phyloP scores from a whole-genome alignment of 1,284 basidiomycete species.

The Grifola frondosa region DNA sequence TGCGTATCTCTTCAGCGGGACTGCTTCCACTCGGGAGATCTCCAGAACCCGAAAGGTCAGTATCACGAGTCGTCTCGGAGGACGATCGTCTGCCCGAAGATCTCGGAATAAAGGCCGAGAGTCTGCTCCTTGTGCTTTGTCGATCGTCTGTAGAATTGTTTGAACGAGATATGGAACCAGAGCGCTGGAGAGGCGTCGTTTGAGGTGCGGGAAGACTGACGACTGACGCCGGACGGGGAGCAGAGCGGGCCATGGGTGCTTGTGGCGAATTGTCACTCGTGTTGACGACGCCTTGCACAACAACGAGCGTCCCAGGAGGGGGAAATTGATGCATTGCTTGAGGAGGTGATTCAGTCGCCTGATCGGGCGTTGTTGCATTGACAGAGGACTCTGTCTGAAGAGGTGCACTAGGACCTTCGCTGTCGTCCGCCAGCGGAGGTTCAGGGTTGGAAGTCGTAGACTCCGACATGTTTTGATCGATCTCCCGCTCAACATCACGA shows the following conservation, averaged over 20 bases:
- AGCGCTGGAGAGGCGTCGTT: conserved; percentile 14
- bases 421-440: conserved; percentile 11
- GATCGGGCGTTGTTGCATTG: conserved; percentile 7
- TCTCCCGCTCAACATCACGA: conserved; percentile 6
- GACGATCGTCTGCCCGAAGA: conserved; percentile 6
- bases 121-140: conserved; percentile 18
- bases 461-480: conserved; percentile 20
- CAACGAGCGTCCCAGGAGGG: conserved; percentile 72
- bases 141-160: conserved; percentile 16
- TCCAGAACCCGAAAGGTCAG: no score
- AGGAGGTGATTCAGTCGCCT: conserved; percentile 8
- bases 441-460: conserved; percentile 17
- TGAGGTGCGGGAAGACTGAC: conserved; percentile 1
- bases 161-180: conserved; percentile 15
- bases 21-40: conserved; percentile 20
- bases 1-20: not conserved
- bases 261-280: conserved; percentile 57
- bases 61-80: conserved; percentile 19
- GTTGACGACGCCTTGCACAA: conserved; percentile 79
- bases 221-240: conserved; percentile 14
- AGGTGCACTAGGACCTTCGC: conserved; percentile 4
- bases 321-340: conserved; percentile 51
- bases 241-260: conserved; percentile 21
- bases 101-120: conserved; percentile 28
- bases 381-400: conserved; percentile 3